Base-by-base conservation (phyloP, 1,284 basidiomycete species). In the Athelia sp. region DNA sequence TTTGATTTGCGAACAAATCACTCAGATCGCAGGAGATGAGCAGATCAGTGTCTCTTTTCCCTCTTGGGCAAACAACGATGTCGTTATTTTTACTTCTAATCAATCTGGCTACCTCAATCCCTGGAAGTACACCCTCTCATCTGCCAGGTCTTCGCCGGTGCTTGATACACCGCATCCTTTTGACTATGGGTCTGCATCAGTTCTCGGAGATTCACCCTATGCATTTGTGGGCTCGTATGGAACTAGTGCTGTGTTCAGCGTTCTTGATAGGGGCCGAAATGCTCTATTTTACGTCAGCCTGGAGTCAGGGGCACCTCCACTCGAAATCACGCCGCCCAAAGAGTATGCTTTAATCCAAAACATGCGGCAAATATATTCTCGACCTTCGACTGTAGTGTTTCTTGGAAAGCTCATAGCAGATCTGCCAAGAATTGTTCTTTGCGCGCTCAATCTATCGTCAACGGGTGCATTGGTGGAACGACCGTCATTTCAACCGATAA, bases 71-170 rank as follows among this genome's bases (percentile, higher is more conserved):
- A 71, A 70, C 43, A 65, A 76, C 48, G 71, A 78, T 17, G 75
- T 67, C 1, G 67, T 93, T n/a, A 60, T 87, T 15, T 91, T 83
- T 67, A 79, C 81, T 17, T 78, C 71, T 36, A 89, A 92, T 58
- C 69, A 71, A 45, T 76, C 81, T n/a, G 84, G 83, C 0, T 92
- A 75, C 59, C 72, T 79, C 47, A 90, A 90, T 56, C 86, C 87
- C 0, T 89, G 81, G 73, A 70, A 64, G 35, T 83, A 79, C 61
- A 61, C 62, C 8, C 48, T 73, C 29, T 50, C 61, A 1, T 56
- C 63, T 17, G 64, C 66, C 2, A 62, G 63, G 43, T 67, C 72
- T 2, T 59, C 59, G 1, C 66, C 75, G 0, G 64, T 84, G 2
- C 69, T 89, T 9, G 6, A 40, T 40, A 9, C 36, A 54, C 70